Evolutionary conservation across 768 basidiomycete genomes (phyloP), one percentile per base, ranked within the genome.

Genomic region (Daedaleopsis nitida): DNA sequence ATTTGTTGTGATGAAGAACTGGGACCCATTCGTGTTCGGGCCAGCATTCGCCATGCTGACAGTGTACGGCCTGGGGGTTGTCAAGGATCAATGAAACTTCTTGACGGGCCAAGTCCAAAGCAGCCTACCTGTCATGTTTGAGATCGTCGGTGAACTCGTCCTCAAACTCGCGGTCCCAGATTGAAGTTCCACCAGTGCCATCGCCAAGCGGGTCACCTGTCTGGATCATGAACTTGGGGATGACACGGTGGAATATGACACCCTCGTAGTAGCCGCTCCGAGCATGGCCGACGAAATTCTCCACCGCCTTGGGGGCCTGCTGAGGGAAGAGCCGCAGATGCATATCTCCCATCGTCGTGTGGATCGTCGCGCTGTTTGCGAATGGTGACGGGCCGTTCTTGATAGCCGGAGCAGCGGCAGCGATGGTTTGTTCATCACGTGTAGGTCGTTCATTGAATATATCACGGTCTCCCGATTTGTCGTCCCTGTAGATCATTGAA

Each of bases 371-470:
- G 10, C 85, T 78, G 62, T 87, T 85, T 23, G 94, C 91, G 35
- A 94, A 75, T 0, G 86, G 86, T 1, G 91, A 89, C 8, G 87
- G 86, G 1, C 87, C 84, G 58, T 77, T 73, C 66, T 75, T 77
- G 19, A 72, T 61, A 13, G 81, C 72, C 16, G 82, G 75, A 4
- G 84, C 80, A 1, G 89, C 79, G 9, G 88, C 74, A 3, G 94
- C 94, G 51, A 96, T 85, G 34, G 86, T 89, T 72, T 94, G 95
- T 70, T 99, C 97, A 72, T 98, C 97, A 53, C 95, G 85, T 1
- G 96, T 98, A 2, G 97, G 97, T 49, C 91, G 84, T 75, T 99
- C 97, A 74, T 99, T 99, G 84, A 98, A 98, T 57, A 99, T 88
- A 67, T 99, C 97, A 59, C 97, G 88, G 65, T 98, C 96, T 34